Conservation (phyloP, 805 yeast species). For the Lipomyces sp. region DNA sequence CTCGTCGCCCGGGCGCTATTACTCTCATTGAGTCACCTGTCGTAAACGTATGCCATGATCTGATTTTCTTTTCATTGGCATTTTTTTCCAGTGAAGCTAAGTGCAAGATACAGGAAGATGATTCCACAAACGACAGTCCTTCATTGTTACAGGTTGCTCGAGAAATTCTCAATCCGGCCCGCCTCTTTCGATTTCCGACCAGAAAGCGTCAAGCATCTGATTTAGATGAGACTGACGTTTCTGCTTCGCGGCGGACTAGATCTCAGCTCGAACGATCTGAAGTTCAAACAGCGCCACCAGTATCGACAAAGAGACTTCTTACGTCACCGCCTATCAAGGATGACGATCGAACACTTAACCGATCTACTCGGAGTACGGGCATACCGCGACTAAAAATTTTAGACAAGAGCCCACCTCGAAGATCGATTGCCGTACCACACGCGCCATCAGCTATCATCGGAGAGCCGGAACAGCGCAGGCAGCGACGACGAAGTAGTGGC, state of each 20-base stretch:
- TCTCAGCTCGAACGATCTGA: no score
- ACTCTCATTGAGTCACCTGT: conserved; percentile 22
- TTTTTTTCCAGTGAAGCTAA: no score
- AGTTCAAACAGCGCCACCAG: no score
- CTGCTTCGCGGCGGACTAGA: no score
- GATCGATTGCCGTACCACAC: conserved; percentile 10
- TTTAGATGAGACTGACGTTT: not conserved
- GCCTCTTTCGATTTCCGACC: conserved; percentile 18
- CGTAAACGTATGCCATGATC: no score
- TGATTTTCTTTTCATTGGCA: not conserved
- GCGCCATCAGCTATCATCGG: not conserved
- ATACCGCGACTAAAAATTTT: conserved; percentile 18
- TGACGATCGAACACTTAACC: not conserved
- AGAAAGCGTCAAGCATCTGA: conserved; percentile 15
- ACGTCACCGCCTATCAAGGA: no score
- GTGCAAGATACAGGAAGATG: no score
- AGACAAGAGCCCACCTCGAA: conserved; percentile 1
- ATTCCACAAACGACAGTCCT: not conserved
- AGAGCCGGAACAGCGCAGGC: not conserved
- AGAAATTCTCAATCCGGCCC: conserved; percentile 17
- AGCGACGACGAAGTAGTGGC: conserved; percentile 10
- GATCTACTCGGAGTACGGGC: conserved; percentile 1
- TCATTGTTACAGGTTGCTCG: conserved; percentile 9
- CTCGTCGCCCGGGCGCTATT: conserved; percentile 19
- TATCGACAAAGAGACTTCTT: no score